Evolutionary conservation across 2,329 filamentous ascomycete species (phyloP).

Genomic region (Cladophialophora carrionii): DNA sequence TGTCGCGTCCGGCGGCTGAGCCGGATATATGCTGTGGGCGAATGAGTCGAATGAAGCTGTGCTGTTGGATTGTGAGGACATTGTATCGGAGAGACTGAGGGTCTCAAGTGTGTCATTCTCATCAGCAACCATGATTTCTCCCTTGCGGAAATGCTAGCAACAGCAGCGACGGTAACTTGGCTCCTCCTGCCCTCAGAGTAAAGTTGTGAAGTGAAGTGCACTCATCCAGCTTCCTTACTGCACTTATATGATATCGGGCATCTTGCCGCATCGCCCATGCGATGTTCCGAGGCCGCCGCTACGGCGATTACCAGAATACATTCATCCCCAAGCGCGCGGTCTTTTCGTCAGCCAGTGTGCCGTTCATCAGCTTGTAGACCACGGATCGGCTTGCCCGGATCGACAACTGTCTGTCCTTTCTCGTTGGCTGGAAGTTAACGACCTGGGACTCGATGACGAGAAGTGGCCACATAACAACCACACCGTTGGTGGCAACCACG

Average conservation of each 20-base stretch:
- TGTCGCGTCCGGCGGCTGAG: too few relatives aligned
- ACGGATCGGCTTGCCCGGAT: slow-evolving; percentile 7
- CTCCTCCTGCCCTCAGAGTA: slow-evolving; percentile 12
- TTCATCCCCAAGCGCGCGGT: slow-evolving; percentile 12
- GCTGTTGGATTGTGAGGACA: too few relatives aligned
- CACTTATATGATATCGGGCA: slow-evolving; percentile 14
- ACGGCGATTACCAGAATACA: slow-evolving; percentile 11
- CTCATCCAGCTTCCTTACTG: slow-evolving; percentile 12
- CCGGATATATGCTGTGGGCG: too few relatives aligned
- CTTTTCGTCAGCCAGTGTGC: neutral
- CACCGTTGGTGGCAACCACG: slow-evolving; percentile 11
- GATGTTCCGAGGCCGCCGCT: slow-evolving; percentile 15
- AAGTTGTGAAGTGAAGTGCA: slow-evolving; percentile 12
- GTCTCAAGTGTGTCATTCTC: too few relatives aligned
- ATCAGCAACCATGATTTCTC: too few relatives aligned
- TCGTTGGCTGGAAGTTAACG: slow-evolving; percentile 19
- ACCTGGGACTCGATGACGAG: slow-evolving; percentile 22
- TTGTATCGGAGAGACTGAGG: too few relatives aligned
- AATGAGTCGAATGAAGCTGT: too few relatives aligned
- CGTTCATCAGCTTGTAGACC: slow-evolving; percentile 18
- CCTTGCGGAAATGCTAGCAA: slow-evolving; percentile 2
- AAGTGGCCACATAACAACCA: slow-evolving; percentile 16
- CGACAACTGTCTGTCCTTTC: slow-evolving; percentile 15
- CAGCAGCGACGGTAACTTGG: slow-evolving; percentile 19
- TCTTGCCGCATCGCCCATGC: slow-evolving; percentile 10